Evolutionary conservation across 495 filamentous ascomycete genomes (phyloP).

Genomic region (Ramalina intermedia): DNA sequence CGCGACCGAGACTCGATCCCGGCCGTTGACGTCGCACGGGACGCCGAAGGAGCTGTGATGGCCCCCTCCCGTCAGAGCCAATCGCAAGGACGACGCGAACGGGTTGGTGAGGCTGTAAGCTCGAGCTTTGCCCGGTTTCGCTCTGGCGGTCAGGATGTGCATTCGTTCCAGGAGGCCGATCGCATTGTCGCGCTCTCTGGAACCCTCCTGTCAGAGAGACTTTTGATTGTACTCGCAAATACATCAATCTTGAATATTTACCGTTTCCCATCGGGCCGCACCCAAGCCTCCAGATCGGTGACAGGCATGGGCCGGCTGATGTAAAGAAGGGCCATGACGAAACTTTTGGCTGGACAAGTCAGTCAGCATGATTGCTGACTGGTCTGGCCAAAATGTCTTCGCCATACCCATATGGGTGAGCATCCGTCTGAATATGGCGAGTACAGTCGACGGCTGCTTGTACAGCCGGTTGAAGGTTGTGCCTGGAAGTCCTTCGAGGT

Average conservation of each 20-base stretch:
- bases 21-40: slow-evolving; percentile 46
- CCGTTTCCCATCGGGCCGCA: slow-evolving; percentile 57
- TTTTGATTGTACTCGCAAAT: background rate
- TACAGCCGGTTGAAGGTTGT: slow-evolving; percentile 82
- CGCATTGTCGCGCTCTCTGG: slow-evolving; percentile 66
- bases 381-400: background rate
- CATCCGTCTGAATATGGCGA: slow-evolving; percentile 96
- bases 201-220: background rate
- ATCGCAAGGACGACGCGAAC: slow-evolving; percentile 62
- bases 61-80: slow-evolving; percentile 76
- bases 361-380: slow-evolving; percentile 11
- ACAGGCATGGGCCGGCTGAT: slow-evolving; percentile 61
- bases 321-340: slow-evolving; percentile 90
- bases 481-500: slow-evolving; percentile 77
- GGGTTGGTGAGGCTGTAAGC: slow-evolving; percentile 57
- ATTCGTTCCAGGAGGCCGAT: slow-evolving; percentile 66
- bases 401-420: slow-evolving; percentile 69
- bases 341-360: slow-evolving; percentile 59
- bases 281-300: slow-evolving; percentile 69
- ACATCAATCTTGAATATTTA: slow-evolving; percentile 17
- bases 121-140: slow-evolving; percentile 41
- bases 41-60: slow-evolving; percentile 81
- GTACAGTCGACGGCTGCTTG: slow-evolving; percentile 85
- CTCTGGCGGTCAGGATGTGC: slow-evolving; percentile 55
- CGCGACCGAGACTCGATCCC: slow-evolving; percentile 41